A percentile compares a stretch with the other conserved stretches of the same genome.
Conservation (phyloP, 2,329 filamentous ascomycete genomes). For the Hymenoscyphus occultus region DNA sequence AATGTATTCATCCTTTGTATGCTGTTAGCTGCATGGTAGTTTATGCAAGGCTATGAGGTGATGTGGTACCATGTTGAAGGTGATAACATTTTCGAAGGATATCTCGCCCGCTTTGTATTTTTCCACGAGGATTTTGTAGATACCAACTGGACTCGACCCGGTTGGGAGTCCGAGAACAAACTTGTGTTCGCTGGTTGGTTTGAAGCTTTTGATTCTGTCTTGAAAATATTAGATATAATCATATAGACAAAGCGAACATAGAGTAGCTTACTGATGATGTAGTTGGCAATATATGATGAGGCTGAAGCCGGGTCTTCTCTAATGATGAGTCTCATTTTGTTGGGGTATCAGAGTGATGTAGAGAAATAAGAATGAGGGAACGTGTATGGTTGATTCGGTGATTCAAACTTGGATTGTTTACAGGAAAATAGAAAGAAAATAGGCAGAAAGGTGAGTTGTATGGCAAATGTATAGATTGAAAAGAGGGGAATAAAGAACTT, state of each 20-base stretch:
- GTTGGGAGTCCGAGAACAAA: conserved; percentile 84
- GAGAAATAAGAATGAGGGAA: not conserved
- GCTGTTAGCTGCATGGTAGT: conserved; percentile 10
- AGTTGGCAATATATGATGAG: conserved; percentile 75
- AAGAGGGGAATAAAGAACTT: conserved; percentile 5
- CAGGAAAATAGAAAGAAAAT: not conserved
- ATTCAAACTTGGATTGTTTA: not conserved
- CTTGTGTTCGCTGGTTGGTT: conserved; percentile 66
- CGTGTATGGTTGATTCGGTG: not conserved
- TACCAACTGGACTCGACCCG: conserved; percentile 73
- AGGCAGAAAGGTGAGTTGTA: not conserved
- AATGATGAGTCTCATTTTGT: conserved; percentile 75
- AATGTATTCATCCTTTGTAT: conserved; percentile 74
- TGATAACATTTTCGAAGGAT: conserved; percentile 84
- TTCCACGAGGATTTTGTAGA: conserved; percentile 74
- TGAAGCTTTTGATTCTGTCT: conserved; percentile 77
- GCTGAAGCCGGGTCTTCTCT: conserved; percentile 67
- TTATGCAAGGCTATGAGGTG: conserved; percentile 12
- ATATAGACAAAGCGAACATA: conserved; percentile 1
- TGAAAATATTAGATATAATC: conserved; percentile 14
- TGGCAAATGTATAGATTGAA: not conserved
- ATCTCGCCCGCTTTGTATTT: conserved; percentile 68
- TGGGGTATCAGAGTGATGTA: conserved; percentile 2
- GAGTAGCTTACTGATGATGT: conserved; percentile 62
- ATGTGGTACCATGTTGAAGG: conserved; percentile 76